Conservation (phyloP, 163 green algal genomes). For the Chlorella variabilis region DNA sequence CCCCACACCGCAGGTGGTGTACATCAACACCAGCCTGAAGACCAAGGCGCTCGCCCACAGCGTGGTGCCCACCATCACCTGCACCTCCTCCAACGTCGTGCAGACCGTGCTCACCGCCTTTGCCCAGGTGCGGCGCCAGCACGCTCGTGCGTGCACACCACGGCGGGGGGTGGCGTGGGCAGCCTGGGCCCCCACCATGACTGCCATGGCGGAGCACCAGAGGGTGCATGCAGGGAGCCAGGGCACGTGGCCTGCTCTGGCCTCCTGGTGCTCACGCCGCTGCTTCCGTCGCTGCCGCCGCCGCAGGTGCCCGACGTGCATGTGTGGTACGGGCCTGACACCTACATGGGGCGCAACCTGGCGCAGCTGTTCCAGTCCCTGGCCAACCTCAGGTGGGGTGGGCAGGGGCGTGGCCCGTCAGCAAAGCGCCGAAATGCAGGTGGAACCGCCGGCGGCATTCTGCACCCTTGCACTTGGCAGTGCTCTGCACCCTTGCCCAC, state of each 20-base stretch:
- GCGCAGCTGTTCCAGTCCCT: slow-evolving; percentile 85
- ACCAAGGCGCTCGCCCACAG: slow-evolving; percentile 93
- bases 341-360: slow-evolving; percentile 99
- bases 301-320: slow-evolving; percentile 82
- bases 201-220: too few species aligned
- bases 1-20: slow-evolving; percentile 93
- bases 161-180: too few species aligned
- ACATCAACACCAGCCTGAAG: slow-evolving; percentile 98
- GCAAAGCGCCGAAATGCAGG: background rate
- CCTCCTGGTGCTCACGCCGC: background rate
- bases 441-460: too few species aligned
- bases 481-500: too few species aligned
- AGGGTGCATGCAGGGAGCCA: too few species aligned
- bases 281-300: background rate
- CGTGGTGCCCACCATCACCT: slow-evolving; percentile 98
- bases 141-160: too few species aligned
- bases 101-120: slow-evolving; percentile 92
- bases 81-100: slow-evolving; percentile 98
- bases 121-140: too few species aligned
- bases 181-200: too few species aligned
- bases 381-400: slow-evolving; percentile 43
- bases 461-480: background rate
- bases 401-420: background rate
- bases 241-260: too few species aligned
- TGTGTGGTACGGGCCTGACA: slow-evolving; percentile 98